These are phyloP conservation scores for Arabidopsis suecica DNA, from an alignment of 345 rosid genomes.

Conservation along the genomic window DNA sequence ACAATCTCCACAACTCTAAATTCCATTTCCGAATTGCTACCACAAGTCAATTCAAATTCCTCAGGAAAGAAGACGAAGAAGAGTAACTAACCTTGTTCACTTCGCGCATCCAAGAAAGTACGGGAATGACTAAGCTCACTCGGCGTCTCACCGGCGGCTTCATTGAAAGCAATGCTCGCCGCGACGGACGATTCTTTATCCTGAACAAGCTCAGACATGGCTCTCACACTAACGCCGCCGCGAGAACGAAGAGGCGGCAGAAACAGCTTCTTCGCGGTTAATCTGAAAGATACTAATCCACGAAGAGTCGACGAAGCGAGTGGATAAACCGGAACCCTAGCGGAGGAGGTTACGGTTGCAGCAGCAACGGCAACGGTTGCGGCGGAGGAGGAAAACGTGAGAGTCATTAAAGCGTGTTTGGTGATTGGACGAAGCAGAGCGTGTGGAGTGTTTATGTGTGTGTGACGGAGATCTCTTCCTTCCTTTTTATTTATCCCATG, in stretches of 20 bases:
- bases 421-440: slow-evolving; percentile 39
- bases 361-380: slow-evolving; percentile 48
- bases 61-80: slow-evolving; percentile 12
- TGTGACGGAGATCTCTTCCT: slow-evolving; percentile 38
- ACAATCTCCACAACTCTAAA: slow-evolving; percentile 17
- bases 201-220: slow-evolving; percentile 72
- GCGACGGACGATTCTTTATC: slow-evolving; percentile 56
- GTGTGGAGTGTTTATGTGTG: neutral
- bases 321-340: slow-evolving; percentile 47
- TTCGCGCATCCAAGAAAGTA: slow-evolving; percentile 71
- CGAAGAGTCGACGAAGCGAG: slow-evolving; percentile 38
- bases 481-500: slow-evolving; percentile 42
- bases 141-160: slow-evolving; percentile 27
- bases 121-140: slow-evolving; percentile 56
- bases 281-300: slow-evolving; percentile 38
- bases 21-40: slow-evolving; percentile 14
- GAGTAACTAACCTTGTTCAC: slow-evolving; percentile 77
- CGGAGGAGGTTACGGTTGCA: slow-evolving; percentile 43
- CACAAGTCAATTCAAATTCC: slow-evolving; percentile 11
- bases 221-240: slow-evolving; percentile 43
- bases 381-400: slow-evolving; percentile 53
- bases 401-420: slow-evolving; percentile 48
- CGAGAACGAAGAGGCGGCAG: slow-evolving; percentile 44
- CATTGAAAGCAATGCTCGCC: slow-evolving; percentile 41
- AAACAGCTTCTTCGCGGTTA: slow-evolving; percentile 42